Evolutionary conservation across 345 rosid species (phyloP), one percentile per base, ranked within the genome.

Genomic region (Pugionium cornutum): DNA sequence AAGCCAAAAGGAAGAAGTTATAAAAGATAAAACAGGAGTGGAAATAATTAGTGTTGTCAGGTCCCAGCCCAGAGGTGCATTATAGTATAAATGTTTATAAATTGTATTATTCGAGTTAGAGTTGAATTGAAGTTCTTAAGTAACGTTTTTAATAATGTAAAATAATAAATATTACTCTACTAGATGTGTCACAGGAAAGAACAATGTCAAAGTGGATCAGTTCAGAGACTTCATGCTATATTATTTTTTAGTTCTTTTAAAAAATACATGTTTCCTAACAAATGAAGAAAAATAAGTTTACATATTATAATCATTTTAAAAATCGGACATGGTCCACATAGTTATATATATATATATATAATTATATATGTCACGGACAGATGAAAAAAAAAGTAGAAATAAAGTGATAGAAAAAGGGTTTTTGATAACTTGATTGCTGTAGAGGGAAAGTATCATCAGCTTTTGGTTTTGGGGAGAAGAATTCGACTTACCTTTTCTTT

Each of bases 361-460:
- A 36, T 46, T 44, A 26, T 4, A 3, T 33, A 37, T 58, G 51
- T 40, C 37, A 54, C 44, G 46, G 46, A 49, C 4, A 56, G 36
- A 18, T 18, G 18, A n/a, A 32, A n/a, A 4, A 63, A 63, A 54
- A 49, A 1, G 60, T 26, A 11, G 4, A 31, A 36, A 59, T 30
- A 66, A 66, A 73, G 72, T 53, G 67, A 37, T 39, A 60, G 64
- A 41, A 74, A 73, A 74, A 74, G 64, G 48, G 46, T 18, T 9
- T 34, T 66, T 60, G 58, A 67, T 67, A 53, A 74, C 68, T 74
- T 74, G 77, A 74, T 67, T 74, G 77, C 68, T 67, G 68, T 74
- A 53, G 73, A 74, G 77, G 77, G 30, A 74, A 74, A 67, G 77
- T 74, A 74, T 74, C 64, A 61, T 54, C 77, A 67, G 64, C 77